Percentiles rank a stretch among this genome's conserved stretches.
These are phyloP conservation scores for Triticum aestivum DNA, from an alignment of 176 grass and related monocot genomes.

Conservation along the genomic window DNA sequence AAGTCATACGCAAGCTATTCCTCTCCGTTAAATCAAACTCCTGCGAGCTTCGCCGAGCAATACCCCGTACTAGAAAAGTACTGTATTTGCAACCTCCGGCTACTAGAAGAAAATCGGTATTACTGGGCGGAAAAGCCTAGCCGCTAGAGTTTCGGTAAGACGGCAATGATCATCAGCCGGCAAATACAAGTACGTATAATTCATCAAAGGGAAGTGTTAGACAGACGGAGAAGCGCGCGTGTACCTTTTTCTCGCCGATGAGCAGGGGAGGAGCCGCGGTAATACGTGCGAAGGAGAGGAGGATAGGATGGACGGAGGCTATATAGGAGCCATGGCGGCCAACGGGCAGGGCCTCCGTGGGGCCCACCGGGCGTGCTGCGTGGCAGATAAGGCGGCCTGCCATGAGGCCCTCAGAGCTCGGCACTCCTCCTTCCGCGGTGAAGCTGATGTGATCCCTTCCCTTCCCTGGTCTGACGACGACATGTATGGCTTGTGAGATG, in stretches of 20 bases:
- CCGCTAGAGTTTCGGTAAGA: no score
- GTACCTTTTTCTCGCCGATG: background rate
- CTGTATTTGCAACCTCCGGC: no score
- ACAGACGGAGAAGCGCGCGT: background rate
- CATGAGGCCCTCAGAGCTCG: constrained; percentile 45
- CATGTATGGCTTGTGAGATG: constrained; percentile 13
- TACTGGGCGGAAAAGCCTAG: no score
- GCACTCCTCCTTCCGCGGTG: constrained; percentile 18
- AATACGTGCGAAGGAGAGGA: constrained; percentile 35
- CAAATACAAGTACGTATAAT: background rate
- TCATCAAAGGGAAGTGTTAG: background rate
- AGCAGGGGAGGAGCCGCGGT: background rate
- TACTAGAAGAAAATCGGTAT: no score
- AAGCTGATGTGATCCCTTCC: background rate
- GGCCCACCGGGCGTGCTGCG: constrained; percentile 8
- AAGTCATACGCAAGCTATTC: background rate
- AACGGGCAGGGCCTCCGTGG: constrained; percentile 7
- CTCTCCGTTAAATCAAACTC: no score
- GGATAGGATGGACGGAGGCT: constrained; percentile 46
- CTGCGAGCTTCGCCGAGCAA: no score
- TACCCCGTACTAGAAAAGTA: no score
- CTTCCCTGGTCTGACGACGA: background rate
- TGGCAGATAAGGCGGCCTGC: constrained; percentile 61
- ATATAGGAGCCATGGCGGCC: constrained; percentile 48
- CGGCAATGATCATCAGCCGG: no score